Evolutionary conservation across 2,329 filamentous ascomycete species (phyloP).

Genomic region (Fusarium sp.): DNA sequence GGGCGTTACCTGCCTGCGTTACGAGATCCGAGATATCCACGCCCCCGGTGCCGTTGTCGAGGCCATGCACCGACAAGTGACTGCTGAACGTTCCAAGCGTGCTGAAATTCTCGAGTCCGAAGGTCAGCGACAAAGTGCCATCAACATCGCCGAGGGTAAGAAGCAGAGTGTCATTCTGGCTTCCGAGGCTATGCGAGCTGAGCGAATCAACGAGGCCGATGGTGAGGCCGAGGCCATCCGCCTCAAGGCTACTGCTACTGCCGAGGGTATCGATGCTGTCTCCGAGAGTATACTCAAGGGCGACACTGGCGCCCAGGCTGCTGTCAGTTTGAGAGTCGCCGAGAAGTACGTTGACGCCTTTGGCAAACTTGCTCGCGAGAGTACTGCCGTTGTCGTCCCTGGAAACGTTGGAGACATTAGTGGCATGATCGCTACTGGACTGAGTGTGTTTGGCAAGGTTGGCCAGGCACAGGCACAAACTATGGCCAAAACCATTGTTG

Average conservation of each 20-base stretch:
- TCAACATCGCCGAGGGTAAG: conserved; percentile 97
- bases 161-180: conserved; percentile 98
- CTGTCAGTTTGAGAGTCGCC: conserved; percentile 87
- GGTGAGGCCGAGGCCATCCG: conserved; percentile 96
- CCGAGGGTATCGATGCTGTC: conserved; percentile 88
- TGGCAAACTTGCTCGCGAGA: conserved; percentile 90
- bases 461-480: conserved; percentile 80
- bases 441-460: conserved; percentile 96
- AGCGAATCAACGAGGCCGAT: conserved; percentile 91
- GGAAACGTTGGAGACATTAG: conserved; percentile 97
- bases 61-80: conserved; percentile 98
- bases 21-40: conserved; percentile 98
- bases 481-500: conserved; percentile 67
- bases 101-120: conserved; percentile 98
- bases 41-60: conserved; percentile 93
- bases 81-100: conserved; percentile 95
- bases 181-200: conserved; percentile 88
- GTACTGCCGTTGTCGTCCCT: conserved; percentile 93
- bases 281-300: conserved; percentile 80
- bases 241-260: conserved; percentile 87
- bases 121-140: conserved; percentile 95
- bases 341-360: conserved; percentile 99
- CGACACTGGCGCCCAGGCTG: conserved; percentile 80
- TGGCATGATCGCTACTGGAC: conserved; percentile 94
- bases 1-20: conserved; percentile 95